A percentile compares a stretch with the other conserved stretches of the same genome.
phyloP scores from a whole-genome alignment of 768 basidiomycete species.

The Tylopilus rubrobrunneus region DNA sequence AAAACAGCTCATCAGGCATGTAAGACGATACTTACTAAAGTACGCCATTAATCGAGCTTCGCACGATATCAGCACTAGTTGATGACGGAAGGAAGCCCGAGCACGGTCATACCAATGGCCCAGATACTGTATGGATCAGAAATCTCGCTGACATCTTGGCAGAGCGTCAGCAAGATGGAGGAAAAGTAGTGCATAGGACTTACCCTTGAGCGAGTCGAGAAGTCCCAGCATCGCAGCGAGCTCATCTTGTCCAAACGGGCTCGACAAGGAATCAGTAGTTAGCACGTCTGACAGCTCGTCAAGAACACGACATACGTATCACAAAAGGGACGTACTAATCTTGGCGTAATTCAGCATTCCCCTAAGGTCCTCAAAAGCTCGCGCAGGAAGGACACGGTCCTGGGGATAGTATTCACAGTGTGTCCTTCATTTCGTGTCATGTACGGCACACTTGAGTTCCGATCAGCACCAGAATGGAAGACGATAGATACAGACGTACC shows the following conservation, averaged over 20 bases:
- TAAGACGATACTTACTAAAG: conserved; percentile 7
- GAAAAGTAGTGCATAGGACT: background rate
- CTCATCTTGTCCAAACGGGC: conserved; percentile 12
- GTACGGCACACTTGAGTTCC: background rate
- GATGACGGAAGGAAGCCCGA: too few relatives aligned
- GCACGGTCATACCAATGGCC: too few relatives aligned
- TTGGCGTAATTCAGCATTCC: conserved; percentile 15
- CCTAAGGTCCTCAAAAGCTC: conserved; percentile 9
- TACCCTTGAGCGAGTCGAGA: conserved; percentile 15
- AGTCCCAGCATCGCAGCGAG: conserved; percentile 11
- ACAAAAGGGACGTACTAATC: conserved; percentile 4
- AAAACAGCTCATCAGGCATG: background rate
- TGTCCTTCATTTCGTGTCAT: conserved; percentile 10
- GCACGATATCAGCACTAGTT: background rate
- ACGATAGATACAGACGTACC: too few relatives aligned
- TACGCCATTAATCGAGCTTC: conserved; percentile 11
- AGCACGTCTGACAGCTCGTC: conserved; percentile 6
- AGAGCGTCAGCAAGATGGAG: background rate
- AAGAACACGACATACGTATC: background rate
- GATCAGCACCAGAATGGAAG: conserved; percentile 12
- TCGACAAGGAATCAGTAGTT: conserved; percentile 16
- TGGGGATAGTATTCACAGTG: conserved; percentile 18
- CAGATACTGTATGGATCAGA: background rate
- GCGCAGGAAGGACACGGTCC: background rate
- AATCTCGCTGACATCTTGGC: background rate